Conservation (phyloP, 768 basidiomycete species). For the Boletellus emodensis region DNA sequence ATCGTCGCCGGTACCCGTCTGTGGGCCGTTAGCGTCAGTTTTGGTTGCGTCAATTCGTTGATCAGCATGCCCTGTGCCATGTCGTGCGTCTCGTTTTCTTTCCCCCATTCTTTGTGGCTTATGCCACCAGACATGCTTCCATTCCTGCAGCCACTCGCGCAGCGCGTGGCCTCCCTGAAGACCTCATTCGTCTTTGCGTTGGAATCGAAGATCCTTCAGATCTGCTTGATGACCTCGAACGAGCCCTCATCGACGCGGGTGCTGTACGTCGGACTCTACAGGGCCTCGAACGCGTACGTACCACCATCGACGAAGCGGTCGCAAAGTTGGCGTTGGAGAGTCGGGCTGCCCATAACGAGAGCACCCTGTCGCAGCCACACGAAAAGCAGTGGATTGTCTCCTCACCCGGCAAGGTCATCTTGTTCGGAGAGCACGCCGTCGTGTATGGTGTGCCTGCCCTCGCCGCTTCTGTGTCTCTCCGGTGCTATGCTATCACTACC, state of each 20-base stretch:
- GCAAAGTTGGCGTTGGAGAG: slow-evolving; percentile 54
- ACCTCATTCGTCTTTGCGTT: slow-evolving; percentile 95
- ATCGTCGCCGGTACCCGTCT: slow-evolving; percentile 90
- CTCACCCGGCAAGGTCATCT: slow-evolving; percentile 95
- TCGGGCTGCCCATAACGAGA: slow-evolving; percentile 8
- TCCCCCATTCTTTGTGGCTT: neutral
- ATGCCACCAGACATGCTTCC: slow-evolving; percentile 72
- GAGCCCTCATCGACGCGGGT: slow-evolving; percentile 86
- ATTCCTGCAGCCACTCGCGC: slow-evolving; percentile 94
- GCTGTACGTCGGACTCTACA: slow-evolving; percentile 62
- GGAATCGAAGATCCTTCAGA: slow-evolving; percentile 96
- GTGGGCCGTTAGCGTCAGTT: slow-evolving; percentile 98
- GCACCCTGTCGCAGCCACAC: slow-evolving; percentile 11
- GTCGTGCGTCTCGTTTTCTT: slow-evolving; percentile 68
- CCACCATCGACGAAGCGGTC: slow-evolving; percentile 60
- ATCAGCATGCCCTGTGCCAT: slow-evolving; percentile 99
- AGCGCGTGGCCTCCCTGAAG: slow-evolving; percentile 96
- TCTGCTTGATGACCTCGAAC: slow-evolving; percentile 91
- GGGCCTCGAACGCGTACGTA: slow-evolving; percentile 39
- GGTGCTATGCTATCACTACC: slow-evolving; percentile 84
- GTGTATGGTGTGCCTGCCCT: slow-evolving; percentile 97
- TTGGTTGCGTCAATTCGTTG: slow-evolving; percentile 95
- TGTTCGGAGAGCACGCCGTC: slow-evolving; percentile 98
- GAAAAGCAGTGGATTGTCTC: slow-evolving; percentile 80
- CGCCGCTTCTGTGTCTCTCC: slow-evolving; percentile 91